Base-by-base conservation (phyloP, 2,329 filamentous ascomycete species). In the Phymatotrichopsis omnivora region DNA sequence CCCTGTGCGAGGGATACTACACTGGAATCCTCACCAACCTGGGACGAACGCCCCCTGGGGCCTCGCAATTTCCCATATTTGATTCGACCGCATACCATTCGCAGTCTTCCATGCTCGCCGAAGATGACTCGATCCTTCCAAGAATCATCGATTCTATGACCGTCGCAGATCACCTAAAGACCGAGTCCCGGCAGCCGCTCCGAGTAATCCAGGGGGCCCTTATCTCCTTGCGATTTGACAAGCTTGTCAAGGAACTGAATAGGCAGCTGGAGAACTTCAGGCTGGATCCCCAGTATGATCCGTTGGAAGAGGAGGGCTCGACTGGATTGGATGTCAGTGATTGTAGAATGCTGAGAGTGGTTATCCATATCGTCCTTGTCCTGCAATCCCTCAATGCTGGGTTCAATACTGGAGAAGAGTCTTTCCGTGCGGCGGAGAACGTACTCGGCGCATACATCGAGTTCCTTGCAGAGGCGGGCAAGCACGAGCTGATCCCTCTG, bases 361-460 rank as follows among this genome's bases (percentile, higher is more conserved):
- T 81, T 16, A 71, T 78, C 3, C 84, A 91, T 59, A 69, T 89
- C 32, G 67, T 79, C 33, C 71, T 87, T 7, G 68, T 85, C 12
- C 71, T 89, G 30, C 76, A 78, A 57, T 72, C 70, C 35, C 66
- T 82, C 12, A 70, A 69, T 43, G 64, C 68, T 36, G 68, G 70
- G 37, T 60, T 66, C 14, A 67, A 70, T 23, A 64, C 69, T 24
- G 53, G 53, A 19, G 53, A 58, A 3, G 59, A 58, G 47, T 61
- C 60, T 20, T 57, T 59, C n/a, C 58, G 60, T 39, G 63, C 63
- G 33, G 61, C 60, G 25, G 82, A 93, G 58, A 85, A 83, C 58
- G 76, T 89, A 35, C 69, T 95, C 41, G 77, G 82, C 1, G 79
- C 76, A 3, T 96, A 96, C 61, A 81, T 93, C 44, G 82, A 82